Base-by-base conservation (phyloP, 805 yeast genomes). In the Hanseniaspora taiwanica region DNA sequence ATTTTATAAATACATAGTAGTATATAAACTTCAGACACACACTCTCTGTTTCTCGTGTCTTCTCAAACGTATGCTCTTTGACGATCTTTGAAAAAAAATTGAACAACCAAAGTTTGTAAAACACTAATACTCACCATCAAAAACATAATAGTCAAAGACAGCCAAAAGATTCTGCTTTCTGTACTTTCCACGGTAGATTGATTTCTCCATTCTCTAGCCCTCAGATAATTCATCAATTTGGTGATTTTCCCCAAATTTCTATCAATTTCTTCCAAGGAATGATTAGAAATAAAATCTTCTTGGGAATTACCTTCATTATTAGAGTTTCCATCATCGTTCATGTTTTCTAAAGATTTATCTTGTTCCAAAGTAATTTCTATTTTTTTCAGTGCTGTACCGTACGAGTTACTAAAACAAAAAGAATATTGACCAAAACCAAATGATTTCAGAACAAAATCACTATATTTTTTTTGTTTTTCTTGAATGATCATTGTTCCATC, bases 141-240 rank as follows among this genome's bases (percentile, higher is more conserved):
- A 33, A 74, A 56, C 47, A 83, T 81, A 56, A 80, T 86, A 43
- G 75, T 61, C 40, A 82, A 62, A 36, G 87, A 76, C 54, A 82
- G 73, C 72, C 79, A 83, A 55, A 81, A 78, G 44, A 84, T 71
- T 56, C 94, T 76, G 16, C 78, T 65, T 53, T 79, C 83, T 24
- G 94, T 84, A 38, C 84, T 74, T 59, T 69, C 69, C 46, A 84
- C 95, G 34, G 95, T 84, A 38, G 89, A 81, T 73, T 86, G 91
- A 65, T 91, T 91, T 69, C 99, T 78, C 74, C 84, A 81, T 68
- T 87, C 94, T 68, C 99, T 81, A 14, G 96, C 86, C 68, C 86
- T 85, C 65, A 89, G 77, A 62, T 91, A 85, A 54, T 81, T 84
- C 62, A 89, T 65, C 62, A 74, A 64, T 55, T 70, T 72, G 48